These are phyloP conservation scores for Bacidia rubella DNA, from an alignment of 495 filamentous ascomycete species.

Conservation along the genomic window DNA sequence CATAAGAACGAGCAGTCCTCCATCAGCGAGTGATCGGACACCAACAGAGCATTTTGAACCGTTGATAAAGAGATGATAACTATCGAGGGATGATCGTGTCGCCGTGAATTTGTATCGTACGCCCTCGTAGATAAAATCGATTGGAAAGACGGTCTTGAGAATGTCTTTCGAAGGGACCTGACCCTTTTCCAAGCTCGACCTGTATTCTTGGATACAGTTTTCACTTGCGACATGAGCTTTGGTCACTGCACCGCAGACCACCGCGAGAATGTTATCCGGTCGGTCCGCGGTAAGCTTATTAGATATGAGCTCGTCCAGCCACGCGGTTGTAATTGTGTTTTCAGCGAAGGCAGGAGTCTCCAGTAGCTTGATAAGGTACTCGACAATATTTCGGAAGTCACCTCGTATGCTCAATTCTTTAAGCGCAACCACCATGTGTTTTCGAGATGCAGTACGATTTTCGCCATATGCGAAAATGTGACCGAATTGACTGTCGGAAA, in stretches of 20 bases:
- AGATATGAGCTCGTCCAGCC: constrained; percentile 96
- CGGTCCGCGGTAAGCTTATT: constrained; percentile 96
- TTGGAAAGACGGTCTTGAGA: constrained; percentile 91
- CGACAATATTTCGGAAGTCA: constrained; percentile 96
- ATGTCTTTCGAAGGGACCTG: constrained; percentile 94
- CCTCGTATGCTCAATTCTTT: constrained; percentile 99
- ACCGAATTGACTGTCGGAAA: constrained; percentile 97
- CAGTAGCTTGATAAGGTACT: constrained; percentile 97
- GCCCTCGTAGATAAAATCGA: constrained; percentile 98
- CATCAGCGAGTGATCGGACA: constrained; percentile 83
- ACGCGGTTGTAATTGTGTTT: constrained; percentile 98
- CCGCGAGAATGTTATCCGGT: constrained; percentile 78
- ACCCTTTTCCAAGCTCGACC: constrained; percentile 81
- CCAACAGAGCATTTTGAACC: constrained; percentile 92
- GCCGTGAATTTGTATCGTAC: constrained; percentile 95
- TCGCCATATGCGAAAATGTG: constrained; percentile 99
- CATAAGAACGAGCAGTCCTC: constrained; percentile 84
- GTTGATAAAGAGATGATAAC: constrained; percentile 98
- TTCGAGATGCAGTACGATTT: constrained; percentile 85
- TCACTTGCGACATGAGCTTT: constrained; percentile 92
- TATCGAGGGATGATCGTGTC: constrained; percentile 81
- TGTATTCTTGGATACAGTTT: constrained; percentile 73
- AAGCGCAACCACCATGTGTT: constrained; percentile 98
- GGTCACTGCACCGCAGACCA: constrained; percentile 86
- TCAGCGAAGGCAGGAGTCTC: constrained; percentile 98